Evolutionary conservation across 2,329 filamentous ascomycete species (phyloP), one percentile per base, ranked within the genome.

Genomic region (Aspergillus fructus): DNA sequence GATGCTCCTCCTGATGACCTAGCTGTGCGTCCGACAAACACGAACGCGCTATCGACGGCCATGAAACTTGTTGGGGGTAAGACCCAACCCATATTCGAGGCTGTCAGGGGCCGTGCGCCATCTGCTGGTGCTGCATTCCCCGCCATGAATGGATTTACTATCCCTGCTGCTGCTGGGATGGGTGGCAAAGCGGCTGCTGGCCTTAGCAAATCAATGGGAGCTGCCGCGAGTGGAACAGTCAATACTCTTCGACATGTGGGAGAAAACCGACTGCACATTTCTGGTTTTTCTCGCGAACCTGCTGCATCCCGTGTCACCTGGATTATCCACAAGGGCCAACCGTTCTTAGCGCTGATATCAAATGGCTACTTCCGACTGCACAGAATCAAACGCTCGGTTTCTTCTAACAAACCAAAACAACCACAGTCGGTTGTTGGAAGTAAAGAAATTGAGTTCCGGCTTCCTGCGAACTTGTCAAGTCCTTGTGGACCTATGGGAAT

Each of bases 41-140:
- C 65, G 9, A 74, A 71, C 49, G 85, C 87, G 3, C 83, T 90
- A 15, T 86, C 87, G 4, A 85, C 89, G 17, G 89, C 89, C 1
- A 88, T 89, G 37, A 90, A 84, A 59, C 83, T 89, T 6, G 78
- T 91, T 49, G 88, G 85, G 50, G 88, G 75, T 47, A 78, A 71
- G 55, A 80, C 81, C 2, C 81, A 82, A 50, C 80, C 87, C 21
- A 87, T 90, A 5, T 83, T 90, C 55, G 85, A 87, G 43, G 89
- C 83, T 40, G 86, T 89, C 8, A 83, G 85, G 54, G 75, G 81
- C 57, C 74, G 83, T 56, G 75, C 79, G 33, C 77, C 79, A 2
- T 81, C 79, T 53, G 72, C 77, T 15, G 74, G 77, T 12, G 72
- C 74, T 37, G 72, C 74, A 9, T 76, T 81, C 49, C 68, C 77